Evolutionary conservation across 139 green algal genomes (phyloP).

Genomic region (Coelastrella sp.): DNA sequence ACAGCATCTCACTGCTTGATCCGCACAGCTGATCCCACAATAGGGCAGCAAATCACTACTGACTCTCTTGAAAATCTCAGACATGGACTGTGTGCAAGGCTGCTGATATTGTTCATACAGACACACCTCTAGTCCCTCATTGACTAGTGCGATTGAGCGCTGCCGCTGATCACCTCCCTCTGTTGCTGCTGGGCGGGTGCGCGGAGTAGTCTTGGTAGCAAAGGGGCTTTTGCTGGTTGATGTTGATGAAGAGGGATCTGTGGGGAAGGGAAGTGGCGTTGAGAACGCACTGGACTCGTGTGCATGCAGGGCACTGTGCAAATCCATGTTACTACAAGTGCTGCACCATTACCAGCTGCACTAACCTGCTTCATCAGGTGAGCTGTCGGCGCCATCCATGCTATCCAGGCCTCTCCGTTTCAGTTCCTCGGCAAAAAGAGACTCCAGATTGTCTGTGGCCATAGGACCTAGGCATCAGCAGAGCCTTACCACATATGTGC

Average conservation of each 20-base stretch:
- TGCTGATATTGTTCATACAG: too few species aligned
- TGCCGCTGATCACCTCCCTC: constrained; percentile 49
- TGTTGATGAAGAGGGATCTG: constrained; percentile 3
- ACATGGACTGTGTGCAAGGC: not conserved
- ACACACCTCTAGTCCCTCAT: constrained; percentile 78
- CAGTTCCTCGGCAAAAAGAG: constrained; percentile 77
- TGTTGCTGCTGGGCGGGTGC: constrained; percentile 28
- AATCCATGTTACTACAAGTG: not conserved
- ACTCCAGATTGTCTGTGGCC: constrained; percentile 57
- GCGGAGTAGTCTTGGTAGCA: constrained; percentile 32
- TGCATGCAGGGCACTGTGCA: not conserved
- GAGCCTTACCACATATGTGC: not conserved
- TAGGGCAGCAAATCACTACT: too few species aligned
- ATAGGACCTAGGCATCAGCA: not conserved
- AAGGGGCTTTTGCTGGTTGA: constrained; percentile 37
- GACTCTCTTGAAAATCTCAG: not conserved
- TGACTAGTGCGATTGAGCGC: constrained; percentile 58
- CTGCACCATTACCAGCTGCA: not conserved
- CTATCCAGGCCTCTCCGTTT: constrained; percentile 59
- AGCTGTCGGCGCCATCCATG: constrained; percentile 25
- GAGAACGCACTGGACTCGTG: too few species aligned
- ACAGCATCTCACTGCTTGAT: not conserved
- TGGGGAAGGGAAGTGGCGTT: not conserved
- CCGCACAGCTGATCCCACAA: not conserved
- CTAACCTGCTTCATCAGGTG: constrained; percentile 5